A percentile compares a stretch with the other conserved stretches of the same genome.
These are phyloP conservation scores for Flaveria sonorensis DNA, from an alignment of 129 eudicot genomes.

Conservation along the genomic window DNA sequence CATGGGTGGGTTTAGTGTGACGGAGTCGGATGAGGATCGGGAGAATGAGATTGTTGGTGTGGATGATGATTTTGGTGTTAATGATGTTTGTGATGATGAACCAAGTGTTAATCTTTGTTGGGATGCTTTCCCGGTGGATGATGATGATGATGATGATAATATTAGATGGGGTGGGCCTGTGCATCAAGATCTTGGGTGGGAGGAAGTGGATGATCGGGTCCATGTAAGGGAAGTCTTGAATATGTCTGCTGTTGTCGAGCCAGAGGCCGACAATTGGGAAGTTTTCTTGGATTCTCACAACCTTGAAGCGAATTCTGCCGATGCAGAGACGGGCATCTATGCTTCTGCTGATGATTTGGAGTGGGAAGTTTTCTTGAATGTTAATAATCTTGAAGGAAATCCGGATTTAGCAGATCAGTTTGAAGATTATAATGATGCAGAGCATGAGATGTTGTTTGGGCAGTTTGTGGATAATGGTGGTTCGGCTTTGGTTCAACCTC, in stretches of 20 bases:
- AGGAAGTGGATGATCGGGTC: constrained; percentile 53
- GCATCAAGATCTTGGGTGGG: constrained; percentile 55
- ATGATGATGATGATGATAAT: not conserved
- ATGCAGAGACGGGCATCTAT: too few species aligned
- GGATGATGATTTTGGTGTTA: constrained; percentile 29
- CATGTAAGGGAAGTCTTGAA: constrained; percentile 40
- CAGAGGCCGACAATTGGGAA: constrained; percentile 37
- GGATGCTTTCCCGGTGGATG: constrained; percentile 18
- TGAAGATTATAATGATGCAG: constrained; percentile 39
- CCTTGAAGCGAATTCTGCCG: constrained; percentile 6
- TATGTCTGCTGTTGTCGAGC: not conserved
- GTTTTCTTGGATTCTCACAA: constrained; percentile 17
- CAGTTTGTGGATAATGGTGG: constrained; percentile 55
- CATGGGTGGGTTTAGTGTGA: constrained; percentile 37
- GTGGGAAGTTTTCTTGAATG: constrained; percentile 64
- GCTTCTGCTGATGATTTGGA: constrained; percentile 33
- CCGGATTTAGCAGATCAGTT: constrained; percentile 32
- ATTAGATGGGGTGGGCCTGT: not conserved
- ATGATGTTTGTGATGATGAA: constrained; percentile 36
- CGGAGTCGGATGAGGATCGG: constrained; percentile 35
- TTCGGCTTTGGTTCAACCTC: constrained; percentile 45
- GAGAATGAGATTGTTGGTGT: constrained; percentile 28
- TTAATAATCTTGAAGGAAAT: constrained; percentile 42
- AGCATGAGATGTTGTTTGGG: constrained; percentile 54
- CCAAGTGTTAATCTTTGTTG: constrained; percentile 36